Base-by-base conservation (phyloP, 768 basidiomycete genomes). In the Lactarius evosmus region DNA sequence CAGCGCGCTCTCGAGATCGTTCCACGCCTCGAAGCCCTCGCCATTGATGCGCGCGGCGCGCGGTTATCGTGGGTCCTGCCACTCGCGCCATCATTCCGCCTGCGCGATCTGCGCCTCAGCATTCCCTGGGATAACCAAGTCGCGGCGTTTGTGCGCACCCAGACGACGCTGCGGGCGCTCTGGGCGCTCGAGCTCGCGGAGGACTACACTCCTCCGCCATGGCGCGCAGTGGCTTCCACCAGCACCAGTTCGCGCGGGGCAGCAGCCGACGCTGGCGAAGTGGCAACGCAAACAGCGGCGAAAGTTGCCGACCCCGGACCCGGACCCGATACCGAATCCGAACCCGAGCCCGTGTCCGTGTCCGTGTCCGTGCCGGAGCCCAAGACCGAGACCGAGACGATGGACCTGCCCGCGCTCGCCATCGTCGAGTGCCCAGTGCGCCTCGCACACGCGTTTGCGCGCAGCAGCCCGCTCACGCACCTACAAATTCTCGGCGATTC, bases 101-200 rank as follows among this genome's bases (percentile, higher is more conserved):
- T 86, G 27, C 73, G 70, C 52, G 82, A 85, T 51, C 77, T 79
- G 4, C 77, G 75, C 29, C 70, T 86, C n/a, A 75, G 76, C 51
- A 76, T 85, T 55, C 66, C 73, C 7, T 86, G 84, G 83, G 82
- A 84, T 67, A 50, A 63, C 0, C 70, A 78, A 53, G 59, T 82
- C 9, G 77, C 79, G 58, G 73, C 74, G 17, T 87, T 87, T 72
- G 73, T 86, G 32, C 74, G 79, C 60, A 72, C 70, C 56, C 84
- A 86, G 69, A 71, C 69, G 14, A 73, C 76, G 33, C 74, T 87
- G 40, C 75, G 70, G 56, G 66, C 61, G 11, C 72, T 86, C 50
- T 76, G 78, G 51, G 71, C 70, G 4, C 49, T 50, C 32, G 58
- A 59, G n/a, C 49, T 51, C 25, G 33, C 58, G 17, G n/a, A 60